Percentiles rank a stretch among this genome's conserved stretches.
phyloP scores from a whole-genome alignment of 2,329 filamentous ascomycete species.

The Fusarium pseudograminearum region DNA sequence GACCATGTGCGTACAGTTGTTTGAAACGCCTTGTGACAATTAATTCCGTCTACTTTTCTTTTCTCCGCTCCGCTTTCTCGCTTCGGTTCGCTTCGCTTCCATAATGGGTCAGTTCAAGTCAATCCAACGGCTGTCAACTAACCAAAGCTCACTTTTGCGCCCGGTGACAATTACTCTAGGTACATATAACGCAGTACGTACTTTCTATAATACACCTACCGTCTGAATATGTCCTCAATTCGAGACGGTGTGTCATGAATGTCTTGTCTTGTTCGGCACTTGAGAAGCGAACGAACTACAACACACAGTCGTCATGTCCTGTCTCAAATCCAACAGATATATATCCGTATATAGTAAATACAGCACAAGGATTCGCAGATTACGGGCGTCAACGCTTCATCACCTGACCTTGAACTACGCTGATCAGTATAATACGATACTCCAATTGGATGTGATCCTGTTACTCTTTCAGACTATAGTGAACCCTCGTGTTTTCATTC shows the following conservation, averaged over 20 bases:
- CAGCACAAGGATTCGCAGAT: conserved; percentile 33
- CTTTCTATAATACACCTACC: conserved; percentile 18
- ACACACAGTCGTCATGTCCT: neutral
- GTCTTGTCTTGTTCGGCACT: conserved; percentile 26
- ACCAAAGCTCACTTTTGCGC: conserved; percentile 37
- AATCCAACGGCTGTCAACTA: conserved; percentile 12
- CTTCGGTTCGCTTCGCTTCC: conserved; percentile 25
- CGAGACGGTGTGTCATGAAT: conserved; percentile 23
- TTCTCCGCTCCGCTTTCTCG: conserved; percentile 14
- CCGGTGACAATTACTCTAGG: conserved; percentile 2
- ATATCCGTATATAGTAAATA: conserved; percentile 1
- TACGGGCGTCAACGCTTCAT: conserved; percentile 44
- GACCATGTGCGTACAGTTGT: neutral
- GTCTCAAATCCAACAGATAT: neutral
- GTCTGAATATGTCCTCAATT: conserved; percentile 21
- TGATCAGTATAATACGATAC: conserved; percentile 2
- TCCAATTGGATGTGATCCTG: neutral
- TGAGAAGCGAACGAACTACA: conserved; percentile 10
- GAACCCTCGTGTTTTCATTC: neutral
- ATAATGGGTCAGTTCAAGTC: conserved; percentile 2
- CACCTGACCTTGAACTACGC: conserved; percentile 45
- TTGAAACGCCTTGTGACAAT: conserved; percentile 12
- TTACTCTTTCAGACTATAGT: neutral
- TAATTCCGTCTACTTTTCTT: conserved; percentile 7
- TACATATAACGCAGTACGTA: neutral